These are phyloP conservation scores for Corchorus capsularis DNA, from an alignment of 345 rosid species.

Conservation along the genomic window DNA sequence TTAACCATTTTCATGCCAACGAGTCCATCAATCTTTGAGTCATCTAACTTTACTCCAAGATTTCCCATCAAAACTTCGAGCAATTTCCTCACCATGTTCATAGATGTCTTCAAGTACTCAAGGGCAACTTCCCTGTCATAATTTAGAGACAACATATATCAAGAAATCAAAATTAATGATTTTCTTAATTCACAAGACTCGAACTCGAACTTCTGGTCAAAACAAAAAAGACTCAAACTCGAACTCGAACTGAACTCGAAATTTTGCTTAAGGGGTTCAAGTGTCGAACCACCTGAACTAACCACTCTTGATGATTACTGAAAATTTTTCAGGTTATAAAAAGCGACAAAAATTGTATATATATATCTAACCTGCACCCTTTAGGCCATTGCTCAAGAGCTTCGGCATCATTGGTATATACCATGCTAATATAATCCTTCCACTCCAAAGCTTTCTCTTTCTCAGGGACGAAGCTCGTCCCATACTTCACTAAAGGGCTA, in stretches of 20 bases:
- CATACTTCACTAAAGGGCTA: conserved; percentile 50
- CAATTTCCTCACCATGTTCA: conserved; percentile 41
- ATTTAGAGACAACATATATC: too few species aligned
- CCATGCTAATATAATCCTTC: conserved; percentile 63
- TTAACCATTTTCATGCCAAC: conserved; percentile 46
- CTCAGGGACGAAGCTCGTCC: conserved; percentile 59
- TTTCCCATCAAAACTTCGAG: conserved; percentile 41
- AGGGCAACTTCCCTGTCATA: conserved; percentile 46
- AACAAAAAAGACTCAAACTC: too few species aligned
- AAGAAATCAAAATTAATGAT: too few species aligned
- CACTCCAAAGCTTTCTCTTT: conserved; percentile 65
- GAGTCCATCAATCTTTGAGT: conserved; percentile 39
- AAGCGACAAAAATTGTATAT: background rate
- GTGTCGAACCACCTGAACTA: too few species aligned
- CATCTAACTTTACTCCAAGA: conserved; percentile 41
- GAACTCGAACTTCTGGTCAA: too few species aligned
- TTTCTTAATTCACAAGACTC: too few species aligned
- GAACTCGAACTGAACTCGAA: too few species aligned
- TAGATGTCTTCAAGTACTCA: conserved; percentile 45
- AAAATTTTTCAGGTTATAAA: too few species aligned
- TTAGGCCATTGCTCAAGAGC: conserved; percentile 58
- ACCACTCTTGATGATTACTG: too few species aligned
- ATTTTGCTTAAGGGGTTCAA: too few species aligned
- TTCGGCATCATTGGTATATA: conserved; percentile 51
- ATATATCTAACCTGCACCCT: conserved; percentile 41